phyloP scores from a whole-genome alignment of 2,329 filamentous ascomycete genomes.

The Pyrenophora graminea region DNA sequence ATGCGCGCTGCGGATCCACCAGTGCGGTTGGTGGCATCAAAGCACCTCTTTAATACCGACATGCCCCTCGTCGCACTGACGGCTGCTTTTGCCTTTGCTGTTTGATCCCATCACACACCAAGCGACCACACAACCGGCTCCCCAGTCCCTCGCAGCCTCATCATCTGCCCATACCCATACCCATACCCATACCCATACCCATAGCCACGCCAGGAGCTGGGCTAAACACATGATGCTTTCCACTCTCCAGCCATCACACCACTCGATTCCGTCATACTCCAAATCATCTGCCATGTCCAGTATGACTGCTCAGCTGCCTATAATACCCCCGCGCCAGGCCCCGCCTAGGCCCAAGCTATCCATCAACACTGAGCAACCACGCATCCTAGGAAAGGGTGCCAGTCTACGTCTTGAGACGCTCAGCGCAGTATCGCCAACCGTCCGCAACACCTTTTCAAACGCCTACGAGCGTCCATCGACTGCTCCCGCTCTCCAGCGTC shows the following conservation, averaged over 20 bases:
- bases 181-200: background rate
- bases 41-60: conserved; percentile 7
- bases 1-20: conserved; percentile 8
- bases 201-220: conserved; percentile 1
- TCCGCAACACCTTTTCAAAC: conserved; percentile 66
- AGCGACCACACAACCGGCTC: background rate
- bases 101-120: background rate
- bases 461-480: conserved; percentile 55
- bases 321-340: conserved; percentile 44
- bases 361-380: conserved; percentile 59
- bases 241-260: conserved; percentile 36
- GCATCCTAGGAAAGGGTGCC: conserved; percentile 59
- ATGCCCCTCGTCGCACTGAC: conserved; percentile 2
- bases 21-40: background rate
- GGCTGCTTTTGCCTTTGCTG: conserved; percentile 1
- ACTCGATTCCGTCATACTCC: conserved; percentile 30
- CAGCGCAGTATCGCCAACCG: conserved; percentile 63
- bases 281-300: conserved; percentile 39
- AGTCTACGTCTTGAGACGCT: conserved; percentile 59
- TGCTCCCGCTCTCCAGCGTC: conserved; percentile 28
- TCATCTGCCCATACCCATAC: conserved; percentile 12
- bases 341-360: conserved; percentile 61
- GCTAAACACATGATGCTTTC: conserved; percentile 44
- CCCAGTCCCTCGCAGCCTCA: background rate
- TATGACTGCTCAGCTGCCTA: conserved; percentile 53